Evolutionary conservation across 306 rosid species (phyloP).

Genomic region (Oxytropis ochrocephala): DNA sequence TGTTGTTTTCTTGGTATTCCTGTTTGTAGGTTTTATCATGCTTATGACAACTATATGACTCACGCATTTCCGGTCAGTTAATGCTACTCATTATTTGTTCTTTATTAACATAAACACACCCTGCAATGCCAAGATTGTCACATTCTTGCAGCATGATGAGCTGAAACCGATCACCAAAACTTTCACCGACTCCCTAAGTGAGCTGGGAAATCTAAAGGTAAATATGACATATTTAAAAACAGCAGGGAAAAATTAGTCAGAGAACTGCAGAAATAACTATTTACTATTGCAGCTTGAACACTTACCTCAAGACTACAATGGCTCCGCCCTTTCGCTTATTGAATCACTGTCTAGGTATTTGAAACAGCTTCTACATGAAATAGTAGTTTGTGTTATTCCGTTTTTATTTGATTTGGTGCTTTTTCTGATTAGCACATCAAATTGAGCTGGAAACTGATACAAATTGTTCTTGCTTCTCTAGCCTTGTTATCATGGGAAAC

Average conservation of each 20-base stretch:
- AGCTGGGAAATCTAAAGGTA: slow-evolving; percentile 92
- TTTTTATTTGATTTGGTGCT: slow-evolving; percentile 1
- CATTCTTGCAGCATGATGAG: slow-evolving; percentile 81
- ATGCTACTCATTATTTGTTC: slow-evolving; percentile 2
- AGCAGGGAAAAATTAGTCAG: neutral
- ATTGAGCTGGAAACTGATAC: slow-evolving; percentile 16
- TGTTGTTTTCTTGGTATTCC: neutral
- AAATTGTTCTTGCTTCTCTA: slow-evolving; percentile 19
- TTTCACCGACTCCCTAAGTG: slow-evolving; percentile 81
- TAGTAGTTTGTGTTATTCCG: neutral
- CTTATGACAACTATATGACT: slow-evolving; percentile 86
- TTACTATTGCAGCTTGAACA: slow-evolving; percentile 72
- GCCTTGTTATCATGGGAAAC: slow-evolving; percentile 88
- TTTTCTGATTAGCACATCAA: neutral
- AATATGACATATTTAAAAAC: neutral
- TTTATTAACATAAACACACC: neutral
- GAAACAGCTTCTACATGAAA: slow-evolving; percentile 3
- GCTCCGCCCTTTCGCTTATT: slow-evolving; percentile 89
- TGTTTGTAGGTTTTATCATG: slow-evolving; percentile 82
- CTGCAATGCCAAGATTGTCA: slow-evolving; percentile 10
- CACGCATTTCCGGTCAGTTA: slow-evolving; percentile 87
- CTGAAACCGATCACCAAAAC: slow-evolving; percentile 82
- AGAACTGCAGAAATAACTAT: slow-evolving; percentile 21
- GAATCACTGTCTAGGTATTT: slow-evolving; percentile 87
- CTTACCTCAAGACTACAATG: slow-evolving; percentile 67